Base-by-base conservation (phyloP, 371 early-diverging fungal genomes). In the Sporodiniella umbellata region DNA sequence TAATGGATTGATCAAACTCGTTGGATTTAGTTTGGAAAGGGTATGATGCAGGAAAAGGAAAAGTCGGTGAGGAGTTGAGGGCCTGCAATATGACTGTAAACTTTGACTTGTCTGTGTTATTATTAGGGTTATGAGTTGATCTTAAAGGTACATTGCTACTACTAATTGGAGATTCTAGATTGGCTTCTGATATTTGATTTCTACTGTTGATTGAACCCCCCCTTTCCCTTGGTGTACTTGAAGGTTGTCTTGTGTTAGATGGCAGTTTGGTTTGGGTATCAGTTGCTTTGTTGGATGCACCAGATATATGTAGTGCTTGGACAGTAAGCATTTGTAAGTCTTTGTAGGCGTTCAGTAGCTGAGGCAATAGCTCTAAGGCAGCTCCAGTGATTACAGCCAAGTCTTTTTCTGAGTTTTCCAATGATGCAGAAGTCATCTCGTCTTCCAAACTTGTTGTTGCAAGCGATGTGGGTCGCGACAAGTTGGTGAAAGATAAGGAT, bases 41-140 rank as follows among this genome's bases (percentile, higher is more conserved):
- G 43, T 69, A 77, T 0, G 60, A 65, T 2, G 58, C 54, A 6
- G 74, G 71, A 50, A 77, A 77, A 1, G 76, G 76, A 14, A 53
- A 51, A 0, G 58, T 53, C n/a, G 76, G 76, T 1, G 70, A 64
- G 10, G 70, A 72, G 8, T 70, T 55, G 18, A 74, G 42, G 10
- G 74, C 68, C 44, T 74, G 70, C 10, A 74, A 38, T 4, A 70
- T 64, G 0, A 68, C 66, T 8, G 62, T 43, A 45, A 58, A 56
- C 8, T 53, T 58, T 1, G 51, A 47, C 19, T 37, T 19, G 46
- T 35, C 28, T 10, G 8, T 40, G 40, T 19, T 40, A 19, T 22
- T 40, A 22, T 10, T 40, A 5, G 4, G 6, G 23, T 35, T 35
- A 15, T 35, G 5, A 15, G 35, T 35, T 6, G n/a, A 35, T 35